Percentiles rank a stretch among this genome's conserved stretches.
phyloP scores from a whole-genome alignment of 2,329 filamentous ascomycete genomes.

The Verticillium albo-atrum region DNA sequence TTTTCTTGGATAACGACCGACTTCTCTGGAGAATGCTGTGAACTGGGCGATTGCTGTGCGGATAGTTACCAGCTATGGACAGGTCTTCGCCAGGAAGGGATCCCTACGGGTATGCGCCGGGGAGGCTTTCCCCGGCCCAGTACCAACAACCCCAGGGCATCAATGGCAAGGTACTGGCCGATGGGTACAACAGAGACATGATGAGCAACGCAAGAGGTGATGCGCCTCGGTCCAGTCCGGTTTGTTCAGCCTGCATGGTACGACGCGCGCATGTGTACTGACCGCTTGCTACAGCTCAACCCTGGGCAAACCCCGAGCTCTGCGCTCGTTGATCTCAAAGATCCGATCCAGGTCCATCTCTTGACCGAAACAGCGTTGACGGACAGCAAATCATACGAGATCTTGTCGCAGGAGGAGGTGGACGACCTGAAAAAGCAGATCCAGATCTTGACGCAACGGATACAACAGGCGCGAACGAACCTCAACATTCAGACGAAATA shows the following conservation, averaged over 20 bases:
- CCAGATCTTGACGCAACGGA: slow-evolving; percentile 65
- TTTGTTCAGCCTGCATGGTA: slow-evolving; percentile 30
- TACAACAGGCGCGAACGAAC: slow-evolving; percentile 77
- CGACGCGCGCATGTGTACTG: not conserved
- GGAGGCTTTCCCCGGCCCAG: slow-evolving; percentile 23
- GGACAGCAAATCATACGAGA: slow-evolving; percentile 80
- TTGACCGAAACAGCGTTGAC: slow-evolving; percentile 89
- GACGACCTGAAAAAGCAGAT: slow-evolving; percentile 88
- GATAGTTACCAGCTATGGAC: slow-evolving; percentile 27
- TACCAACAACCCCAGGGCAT: slow-evolving; percentile 23
- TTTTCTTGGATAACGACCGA: not conserved
- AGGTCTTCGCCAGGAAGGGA: slow-evolving; percentile 28
- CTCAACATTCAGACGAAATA: slow-evolving; percentile 89
- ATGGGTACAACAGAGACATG: slow-evolving; percentile 55
- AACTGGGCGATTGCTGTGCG: not conserved
- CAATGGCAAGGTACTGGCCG: slow-evolving; percentile 46
- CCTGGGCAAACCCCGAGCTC: slow-evolving; percentile 49
- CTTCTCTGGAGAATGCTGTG: not conserved
- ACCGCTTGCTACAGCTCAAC: slow-evolving; percentile 38
- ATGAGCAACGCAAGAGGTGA: slow-evolving; percentile 50
- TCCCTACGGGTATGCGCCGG: slow-evolving; percentile 30
- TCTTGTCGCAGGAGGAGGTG: slow-evolving; percentile 87
- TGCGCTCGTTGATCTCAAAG: slow-evolving; percentile 56
- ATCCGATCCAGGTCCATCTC: slow-evolving; percentile 80
- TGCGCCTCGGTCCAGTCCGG: slow-evolving; percentile 51